Percentiles rank a stretch among this genome's conserved stretches.
Evolutionary conservation across 2,329 filamentous ascomycete species (phyloP).

Genomic region (Verticillium dahliae): DNA sequence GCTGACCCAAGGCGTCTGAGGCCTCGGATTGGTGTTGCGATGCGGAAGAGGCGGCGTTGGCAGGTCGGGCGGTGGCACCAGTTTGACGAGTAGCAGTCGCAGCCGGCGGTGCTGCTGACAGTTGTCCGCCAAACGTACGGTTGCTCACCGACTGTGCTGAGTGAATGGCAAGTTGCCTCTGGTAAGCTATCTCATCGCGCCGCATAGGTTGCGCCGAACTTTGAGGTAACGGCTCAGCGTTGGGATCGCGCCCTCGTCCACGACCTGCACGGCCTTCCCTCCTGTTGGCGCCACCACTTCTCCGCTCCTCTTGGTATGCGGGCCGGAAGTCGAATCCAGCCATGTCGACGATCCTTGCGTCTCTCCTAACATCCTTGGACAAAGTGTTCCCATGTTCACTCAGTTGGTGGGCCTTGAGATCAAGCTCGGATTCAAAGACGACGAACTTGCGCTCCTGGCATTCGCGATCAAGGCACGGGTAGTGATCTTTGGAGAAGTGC

Average conservation of each 20-base stretch:
- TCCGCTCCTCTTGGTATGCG: slow-evolving; percentile 59
- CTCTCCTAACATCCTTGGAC: slow-evolving; percentile 76
- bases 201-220: slow-evolving; percentile 75
- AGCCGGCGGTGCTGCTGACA: slow-evolving; percentile 42
- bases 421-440: slow-evolving; percentile 91
- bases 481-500: slow-evolving; percentile 86
- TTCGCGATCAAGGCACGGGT: slow-evolving; percentile 74
- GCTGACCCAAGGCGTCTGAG: slow-evolving; percentile 37
- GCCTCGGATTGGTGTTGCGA: slow-evolving; percentile 10
- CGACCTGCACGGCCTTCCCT: slow-evolving; percentile 28
- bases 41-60: slow-evolving; percentile 9
- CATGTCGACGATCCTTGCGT: slow-evolving; percentile 80
- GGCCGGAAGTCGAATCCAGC: slow-evolving; percentile 75
- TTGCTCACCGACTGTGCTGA: slow-evolving; percentile 74
- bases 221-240: slow-evolving; percentile 69
- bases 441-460: slow-evolving; percentile 97
- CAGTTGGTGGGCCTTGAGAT: slow-evolving; percentile 88
- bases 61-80: slow-evolving; percentile 1
- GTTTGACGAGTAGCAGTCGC: slow-evolving; percentile 7
- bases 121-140: slow-evolving; percentile 77
- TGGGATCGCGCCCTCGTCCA: slow-evolving; percentile 75
- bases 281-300: slow-evolving; percentile 32
- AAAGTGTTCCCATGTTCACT: slow-evolving; percentile 72
- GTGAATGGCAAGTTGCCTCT: slow-evolving; percentile 86
- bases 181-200: slow-evolving; percentile 84